These are phyloP conservation scores for Alternaria triticimaculans DNA, from an alignment of 2,329 filamentous ascomycete genomes.

Conservation along the genomic window DNA sequence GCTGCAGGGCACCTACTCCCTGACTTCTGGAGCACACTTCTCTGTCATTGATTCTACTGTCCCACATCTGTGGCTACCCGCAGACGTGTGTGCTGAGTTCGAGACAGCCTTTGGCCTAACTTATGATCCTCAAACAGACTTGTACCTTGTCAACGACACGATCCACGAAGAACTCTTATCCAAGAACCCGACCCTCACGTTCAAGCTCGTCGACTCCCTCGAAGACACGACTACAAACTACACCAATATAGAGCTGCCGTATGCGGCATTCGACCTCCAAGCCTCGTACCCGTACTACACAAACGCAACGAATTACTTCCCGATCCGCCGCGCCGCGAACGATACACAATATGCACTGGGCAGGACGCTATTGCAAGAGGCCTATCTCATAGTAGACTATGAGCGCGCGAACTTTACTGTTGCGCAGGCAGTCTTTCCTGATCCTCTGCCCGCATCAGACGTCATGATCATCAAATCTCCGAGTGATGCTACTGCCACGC, in stretches of 20 bases:
- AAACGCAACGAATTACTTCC: constrained; percentile 72
- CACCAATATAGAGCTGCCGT: constrained; percentile 55
- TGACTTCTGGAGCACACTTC: constrained; percentile 40
- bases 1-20: constrained; percentile 42
- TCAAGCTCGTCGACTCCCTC: constrained; percentile 45
- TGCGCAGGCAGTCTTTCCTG: constrained; percentile 45
- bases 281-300: constrained; percentile 61
- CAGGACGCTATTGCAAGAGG: constrained; percentile 72
- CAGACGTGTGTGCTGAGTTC: constrained; percentile 49
- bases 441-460: constrained; percentile 37
- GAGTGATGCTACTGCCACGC: neutral
- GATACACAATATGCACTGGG: constrained; percentile 67
- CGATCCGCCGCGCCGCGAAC: constrained; percentile 64
- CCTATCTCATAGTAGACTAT: constrained; percentile 59
- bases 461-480: constrained; percentile 36
- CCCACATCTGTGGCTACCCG: constrained; percentile 51
- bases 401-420: constrained; percentile 56
- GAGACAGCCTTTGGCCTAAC: constrained; percentile 49
- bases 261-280: constrained; percentile 57
- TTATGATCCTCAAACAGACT: constrained; percentile 45
- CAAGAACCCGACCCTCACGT: constrained; percentile 46
- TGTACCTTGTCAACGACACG: constrained; percentile 50
- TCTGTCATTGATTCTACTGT: constrained; percentile 52
- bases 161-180: constrained; percentile 40
- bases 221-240: constrained; percentile 42